Percentiles rank a stretch among this genome's conserved stretches.
Conservation (phyloP, 139 green algal genomes). For the Chlamydomonas sp. region DNA sequence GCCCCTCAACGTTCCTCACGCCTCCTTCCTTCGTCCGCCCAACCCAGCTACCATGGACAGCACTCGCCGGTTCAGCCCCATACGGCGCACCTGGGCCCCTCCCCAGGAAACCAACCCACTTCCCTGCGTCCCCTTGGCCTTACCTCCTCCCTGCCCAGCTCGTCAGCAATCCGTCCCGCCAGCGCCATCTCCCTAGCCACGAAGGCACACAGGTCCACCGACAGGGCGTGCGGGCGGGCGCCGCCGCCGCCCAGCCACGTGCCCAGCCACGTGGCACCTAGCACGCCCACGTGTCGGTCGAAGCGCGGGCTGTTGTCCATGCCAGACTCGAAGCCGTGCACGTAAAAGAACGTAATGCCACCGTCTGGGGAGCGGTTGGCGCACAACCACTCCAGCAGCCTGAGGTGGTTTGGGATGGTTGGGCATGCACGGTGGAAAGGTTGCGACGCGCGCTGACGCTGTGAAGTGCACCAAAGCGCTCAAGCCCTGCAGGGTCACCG, state of each 20-base stretch:
- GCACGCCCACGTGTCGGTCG: neutral
- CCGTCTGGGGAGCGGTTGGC: conserved; percentile 21
- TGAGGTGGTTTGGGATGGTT: neutral
- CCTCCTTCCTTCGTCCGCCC: too few species aligned
- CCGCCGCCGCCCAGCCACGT: neutral
- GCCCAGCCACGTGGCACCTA: neutral
- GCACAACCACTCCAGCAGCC: conserved; percentile 20
- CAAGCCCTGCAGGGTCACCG: neutral
- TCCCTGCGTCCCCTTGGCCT: neutral
- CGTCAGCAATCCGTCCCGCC: neutral
- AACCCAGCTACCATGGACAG: too few species aligned
- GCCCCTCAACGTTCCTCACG: too few species aligned
- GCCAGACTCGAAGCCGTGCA: conserved; percentile 26
- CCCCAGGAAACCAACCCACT: neutral
- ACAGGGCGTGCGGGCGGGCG: neutral
- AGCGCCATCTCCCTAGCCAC: conserved; percentile 25
- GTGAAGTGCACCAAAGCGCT: too few species aligned
- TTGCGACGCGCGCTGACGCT: too few species aligned
- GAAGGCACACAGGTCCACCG: conserved; percentile 20
- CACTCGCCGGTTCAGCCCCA: too few species aligned
- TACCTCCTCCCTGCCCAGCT: conserved; percentile 6
- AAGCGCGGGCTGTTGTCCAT: conserved; percentile 38
- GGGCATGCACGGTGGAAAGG: neutral
- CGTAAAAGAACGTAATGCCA: conserved; percentile 20
- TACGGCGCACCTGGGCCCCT: too few species aligned